Evolutionary conservation across 108 stramenopile species (phyloP).

Genomic region (Schizochytrium sp.): DNA sequence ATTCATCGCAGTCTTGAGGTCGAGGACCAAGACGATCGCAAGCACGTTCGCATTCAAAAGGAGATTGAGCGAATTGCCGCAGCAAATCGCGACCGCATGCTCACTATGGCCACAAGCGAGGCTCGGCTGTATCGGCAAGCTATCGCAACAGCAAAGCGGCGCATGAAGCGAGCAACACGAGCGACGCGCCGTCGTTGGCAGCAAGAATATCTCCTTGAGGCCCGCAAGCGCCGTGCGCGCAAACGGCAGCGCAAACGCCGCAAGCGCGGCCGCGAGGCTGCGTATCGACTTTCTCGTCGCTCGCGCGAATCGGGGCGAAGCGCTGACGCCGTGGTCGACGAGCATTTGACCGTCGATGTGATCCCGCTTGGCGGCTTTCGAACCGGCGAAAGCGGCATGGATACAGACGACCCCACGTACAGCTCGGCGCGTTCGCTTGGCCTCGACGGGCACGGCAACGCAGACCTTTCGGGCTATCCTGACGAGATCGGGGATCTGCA

Average conservation of each 20-base stretch:
- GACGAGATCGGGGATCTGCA: no score
- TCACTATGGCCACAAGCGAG: not conserved
- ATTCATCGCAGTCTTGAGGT: constrained; percentile 73
- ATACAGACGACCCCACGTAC: not conserved
- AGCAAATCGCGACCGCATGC: not conserved
- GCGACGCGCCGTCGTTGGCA: not conserved
- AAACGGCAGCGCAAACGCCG: not conserved
- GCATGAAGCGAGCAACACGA: not conserved
- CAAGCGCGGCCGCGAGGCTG: not conserved
- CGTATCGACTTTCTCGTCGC: not conserved
- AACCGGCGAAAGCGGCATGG: not conserved
- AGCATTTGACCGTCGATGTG: not conserved
- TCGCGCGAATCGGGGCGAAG: not conserved
- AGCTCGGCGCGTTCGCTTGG: not conserved
- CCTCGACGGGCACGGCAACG: no score
- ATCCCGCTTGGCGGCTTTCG: not conserved
- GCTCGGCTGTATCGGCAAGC: not conserved
- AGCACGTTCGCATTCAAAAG: constrained; percentile 63
- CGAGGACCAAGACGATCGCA: constrained; percentile 67
- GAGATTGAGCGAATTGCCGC: constrained; percentile 59
- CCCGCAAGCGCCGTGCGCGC: not conserved
- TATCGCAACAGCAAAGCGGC: not conserved
- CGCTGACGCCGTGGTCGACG: not conserved
- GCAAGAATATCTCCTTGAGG: not conserved
- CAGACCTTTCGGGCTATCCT: no score